Conservation (phyloP, 73 alveolate genomes). For the Paramecium tetraurelia region DNA sequence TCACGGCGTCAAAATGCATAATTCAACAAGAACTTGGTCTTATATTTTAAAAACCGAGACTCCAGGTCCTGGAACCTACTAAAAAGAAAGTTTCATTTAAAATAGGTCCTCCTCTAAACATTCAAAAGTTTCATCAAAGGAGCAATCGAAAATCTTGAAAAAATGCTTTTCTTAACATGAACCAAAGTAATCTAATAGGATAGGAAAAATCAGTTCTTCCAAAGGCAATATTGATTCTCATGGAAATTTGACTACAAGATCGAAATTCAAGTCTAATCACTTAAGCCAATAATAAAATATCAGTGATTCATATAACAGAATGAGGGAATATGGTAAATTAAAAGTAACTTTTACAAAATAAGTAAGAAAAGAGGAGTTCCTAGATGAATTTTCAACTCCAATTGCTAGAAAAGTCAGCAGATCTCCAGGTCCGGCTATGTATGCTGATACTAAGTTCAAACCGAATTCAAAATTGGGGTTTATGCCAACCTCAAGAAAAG, state of each 20-base stretch:
- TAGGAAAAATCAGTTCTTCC: background rate
- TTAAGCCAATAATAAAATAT: background rate
- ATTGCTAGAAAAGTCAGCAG: background rate
- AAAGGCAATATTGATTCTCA: background rate
- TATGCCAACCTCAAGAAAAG: background rate
- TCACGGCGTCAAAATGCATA: background rate
- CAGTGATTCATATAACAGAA: background rate
- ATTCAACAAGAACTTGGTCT: slow-evolving; percentile 6
- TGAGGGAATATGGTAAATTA: slow-evolving; percentile 26
- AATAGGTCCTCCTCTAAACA: background rate
- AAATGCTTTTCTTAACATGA: background rate
- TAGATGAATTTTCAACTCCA: background rate
- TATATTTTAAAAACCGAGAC: background rate
- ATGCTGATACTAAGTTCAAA: background rate
- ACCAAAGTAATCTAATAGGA: background rate
- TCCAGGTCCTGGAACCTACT: slow-evolving; percentile 40
- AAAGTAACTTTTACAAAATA: slow-evolving; percentile 36
- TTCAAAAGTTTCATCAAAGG: background rate
- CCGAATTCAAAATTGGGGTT: background rate
- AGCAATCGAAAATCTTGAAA: background rate
- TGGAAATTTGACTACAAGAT: background rate
- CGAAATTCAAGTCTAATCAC: background rate
- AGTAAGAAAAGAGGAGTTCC: slow-evolving; percentile 7
- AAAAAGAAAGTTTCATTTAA: background rate
- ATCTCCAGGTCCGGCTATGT: slow-evolving; percentile 44